phyloP scores from a whole-genome alignment of 1,284 basidiomycete genomes.

The Prillingera fragicola region DNA sequence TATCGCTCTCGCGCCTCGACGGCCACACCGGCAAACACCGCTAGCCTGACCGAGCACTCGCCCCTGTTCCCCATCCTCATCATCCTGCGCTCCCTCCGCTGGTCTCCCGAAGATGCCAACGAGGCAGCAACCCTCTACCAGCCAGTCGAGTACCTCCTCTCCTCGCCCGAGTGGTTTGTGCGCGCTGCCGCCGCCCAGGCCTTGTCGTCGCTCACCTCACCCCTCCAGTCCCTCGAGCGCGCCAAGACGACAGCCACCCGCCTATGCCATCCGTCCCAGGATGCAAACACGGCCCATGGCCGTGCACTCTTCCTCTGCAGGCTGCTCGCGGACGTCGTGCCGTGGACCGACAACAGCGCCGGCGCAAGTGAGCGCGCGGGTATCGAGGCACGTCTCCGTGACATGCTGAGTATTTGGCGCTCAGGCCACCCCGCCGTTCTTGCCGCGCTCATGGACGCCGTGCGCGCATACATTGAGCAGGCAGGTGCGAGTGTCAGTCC shows the following conservation, averaged over 20 bases:
- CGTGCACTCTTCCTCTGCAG: conserved; percentile 27
- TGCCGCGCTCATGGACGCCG: no score
- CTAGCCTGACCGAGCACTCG: conserved; percentile 25
- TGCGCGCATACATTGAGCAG: no score
- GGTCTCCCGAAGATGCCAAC: conserved; percentile 21
- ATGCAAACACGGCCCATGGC: conserved; percentile 35
- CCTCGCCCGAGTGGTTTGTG: conserved; percentile 36
- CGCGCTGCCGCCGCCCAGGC: conserved; percentile 44
- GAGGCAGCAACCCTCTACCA: conserved; percentile 22
- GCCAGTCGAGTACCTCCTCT: conserved; percentile 26
- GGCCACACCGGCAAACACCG: neutral
- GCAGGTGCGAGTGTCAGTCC: no score
- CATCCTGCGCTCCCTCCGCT: conserved; percentile 39
- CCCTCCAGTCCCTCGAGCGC: conserved; percentile 19
- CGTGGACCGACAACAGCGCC: conserved; percentile 19
- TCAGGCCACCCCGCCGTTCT: no score
- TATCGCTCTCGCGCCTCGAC: neutral
- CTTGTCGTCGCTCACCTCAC: conserved; percentile 33
- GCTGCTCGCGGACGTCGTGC: conserved; percentile 30
- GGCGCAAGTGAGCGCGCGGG: no score
- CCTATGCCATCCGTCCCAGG: conserved; percentile 6
- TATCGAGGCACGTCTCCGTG: no score
- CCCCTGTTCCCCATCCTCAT: conserved; percentile 44
- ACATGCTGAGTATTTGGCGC: no score
- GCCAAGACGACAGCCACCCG: conserved; percentile 10